A percentile compares a stretch with the other conserved stretches of the same genome.
These are phyloP conservation scores for Exophiala mesophila DNA, from an alignment of 2,329 filamentous ascomycete species.

Conservation along the genomic window DNA sequence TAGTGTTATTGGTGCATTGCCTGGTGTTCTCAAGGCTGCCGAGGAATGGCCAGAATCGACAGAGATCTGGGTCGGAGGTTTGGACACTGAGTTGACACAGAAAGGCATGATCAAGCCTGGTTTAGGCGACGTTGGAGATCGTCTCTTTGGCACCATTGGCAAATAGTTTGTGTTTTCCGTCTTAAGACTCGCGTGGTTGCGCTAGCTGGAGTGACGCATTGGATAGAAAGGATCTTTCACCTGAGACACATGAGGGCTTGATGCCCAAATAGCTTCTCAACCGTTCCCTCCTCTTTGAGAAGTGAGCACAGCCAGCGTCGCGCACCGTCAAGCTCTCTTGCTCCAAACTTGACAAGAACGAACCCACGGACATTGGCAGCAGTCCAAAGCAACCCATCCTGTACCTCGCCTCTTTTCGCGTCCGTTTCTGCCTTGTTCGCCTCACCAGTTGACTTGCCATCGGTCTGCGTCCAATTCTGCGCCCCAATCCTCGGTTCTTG, in stretches of 20 bases:
- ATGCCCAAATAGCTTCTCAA: conserved; percentile 69
- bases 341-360: conserved; percentile 86
- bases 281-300: conserved; percentile 67
- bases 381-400: conserved; percentile 68
- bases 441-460: conserved; percentile 21
- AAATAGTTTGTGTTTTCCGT: no score
- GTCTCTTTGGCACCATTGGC: conserved; percentile 81
- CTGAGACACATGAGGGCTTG: conserved; percentile 72
- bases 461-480: conserved; percentile 59
- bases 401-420: conserved; percentile 53
- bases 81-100: conserved; percentile 70
- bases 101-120: conserved; percentile 88
- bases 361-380: conserved; percentile 75
- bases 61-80: conserved; percentile 70
- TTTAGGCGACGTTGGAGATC: conserved; percentile 83
- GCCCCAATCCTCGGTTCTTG: conserved; percentile 75
- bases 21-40: conserved; percentile 68
- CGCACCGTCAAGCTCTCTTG: conserved; percentile 73
- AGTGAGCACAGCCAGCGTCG: conserved; percentile 74
- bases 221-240: conserved; percentile 29
- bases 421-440: conserved; percentile 16
- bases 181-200: no score
- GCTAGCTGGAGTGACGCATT: not conserved
- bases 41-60: conserved; percentile 61
- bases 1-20: conserved; percentile 65